phyloP scores from a whole-genome alignment of 768 basidiomycete genomes.

The Phaffia australis region DNA sequence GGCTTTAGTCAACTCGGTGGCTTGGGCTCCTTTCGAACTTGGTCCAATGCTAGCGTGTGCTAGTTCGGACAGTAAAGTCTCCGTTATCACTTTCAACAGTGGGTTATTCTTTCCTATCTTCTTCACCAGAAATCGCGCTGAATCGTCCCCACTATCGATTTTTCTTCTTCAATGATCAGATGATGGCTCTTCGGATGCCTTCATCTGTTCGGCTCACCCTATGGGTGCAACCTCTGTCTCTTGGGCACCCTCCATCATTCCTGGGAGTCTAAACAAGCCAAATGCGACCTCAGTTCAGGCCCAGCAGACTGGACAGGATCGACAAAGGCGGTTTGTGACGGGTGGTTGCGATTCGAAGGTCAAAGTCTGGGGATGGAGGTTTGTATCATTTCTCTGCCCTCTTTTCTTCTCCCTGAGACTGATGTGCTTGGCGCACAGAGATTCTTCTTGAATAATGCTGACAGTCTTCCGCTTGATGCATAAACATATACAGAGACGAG shows the following conservation, averaged over 20 bases:
- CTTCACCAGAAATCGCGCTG: not conserved
- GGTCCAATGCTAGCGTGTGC: conserved; percentile 95
- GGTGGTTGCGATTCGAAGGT: conserved; percentile 95
- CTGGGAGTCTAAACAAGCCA: conserved; percentile 70
- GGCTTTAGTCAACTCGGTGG: conserved; percentile 77
- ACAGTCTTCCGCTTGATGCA: no score
- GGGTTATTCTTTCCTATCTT: conserved; percentile 31
- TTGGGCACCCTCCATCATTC: conserved; percentile 86
- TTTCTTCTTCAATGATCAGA: conserved; percentile 46
- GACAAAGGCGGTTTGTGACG: conserved; percentile 83
- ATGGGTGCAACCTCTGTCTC: conserved; percentile 95
- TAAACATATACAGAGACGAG: conserved; percentile 49
- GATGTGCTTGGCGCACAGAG: not conserved
- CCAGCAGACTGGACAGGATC: conserved; percentile 38
- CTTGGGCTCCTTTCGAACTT: conserved; percentile 98
- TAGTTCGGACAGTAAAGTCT: conserved; percentile 91
- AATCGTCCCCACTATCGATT: not conserved
- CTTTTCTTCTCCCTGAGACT: not conserved
- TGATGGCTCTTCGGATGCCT: conserved; percentile 91
- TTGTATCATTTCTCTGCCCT: conserved; percentile 14
- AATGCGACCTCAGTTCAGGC: conserved; percentile 9
- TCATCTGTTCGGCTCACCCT: conserved; percentile 88
- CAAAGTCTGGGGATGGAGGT: conserved; percentile 74
- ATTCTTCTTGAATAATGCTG: not conserved
- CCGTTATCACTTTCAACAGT: conserved; percentile 96